These are phyloP conservation scores for Chytriomyces confervae DNA, from an alignment of 192 early-diverging fungal species.

Conservation along the genomic window DNA sequence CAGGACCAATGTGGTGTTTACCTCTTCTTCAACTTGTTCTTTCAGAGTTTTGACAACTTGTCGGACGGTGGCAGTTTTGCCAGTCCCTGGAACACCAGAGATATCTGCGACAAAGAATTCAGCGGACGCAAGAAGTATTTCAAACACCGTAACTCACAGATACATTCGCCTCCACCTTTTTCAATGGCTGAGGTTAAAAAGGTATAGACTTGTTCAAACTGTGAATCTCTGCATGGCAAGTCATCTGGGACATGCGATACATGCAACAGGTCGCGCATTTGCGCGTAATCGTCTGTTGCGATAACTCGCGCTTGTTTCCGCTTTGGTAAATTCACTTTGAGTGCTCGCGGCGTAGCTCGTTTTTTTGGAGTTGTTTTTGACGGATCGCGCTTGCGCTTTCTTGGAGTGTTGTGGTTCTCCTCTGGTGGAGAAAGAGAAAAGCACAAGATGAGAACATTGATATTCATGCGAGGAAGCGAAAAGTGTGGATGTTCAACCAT, in stretches of 20 bases:
- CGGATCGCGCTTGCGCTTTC: too few species aligned
- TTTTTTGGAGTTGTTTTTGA: too few species aligned
- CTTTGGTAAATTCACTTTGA: too few species aligned
- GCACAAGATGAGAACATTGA: too few species aligned
- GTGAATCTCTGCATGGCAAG: slow-evolving; percentile 92
- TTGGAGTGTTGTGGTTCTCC: too few species aligned
- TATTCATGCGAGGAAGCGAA: too few species aligned
- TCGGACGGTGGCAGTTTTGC: slow-evolving; percentile 94
- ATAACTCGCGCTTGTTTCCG: too few species aligned
- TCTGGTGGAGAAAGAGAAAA: too few species aligned
- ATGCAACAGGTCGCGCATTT: slow-evolving; percentile 79
- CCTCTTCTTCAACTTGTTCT: slow-evolving; percentile 61
- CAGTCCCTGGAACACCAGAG: slow-evolving; percentile 95
- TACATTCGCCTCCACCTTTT: slow-evolving; percentile 81
- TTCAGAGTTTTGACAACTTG: slow-evolving; percentile 80
- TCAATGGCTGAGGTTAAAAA: slow-evolving; percentile 80
- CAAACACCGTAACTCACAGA: slow-evolving; percentile 58
- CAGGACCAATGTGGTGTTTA: slow-evolving; percentile 24
- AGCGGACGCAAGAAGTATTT: too few species aligned
- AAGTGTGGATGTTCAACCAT: too few species aligned
- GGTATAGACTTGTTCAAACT: slow-evolving; percentile 82
- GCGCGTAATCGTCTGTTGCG: slow-evolving; percentile 28
- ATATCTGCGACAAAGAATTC: slow-evolving; percentile 63
- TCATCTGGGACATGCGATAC: slow-evolving; percentile 87
- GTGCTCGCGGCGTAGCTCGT: too few species aligned